Conservation (phyloP, 331 rosid species). For the Ulmus americana region DNA sequence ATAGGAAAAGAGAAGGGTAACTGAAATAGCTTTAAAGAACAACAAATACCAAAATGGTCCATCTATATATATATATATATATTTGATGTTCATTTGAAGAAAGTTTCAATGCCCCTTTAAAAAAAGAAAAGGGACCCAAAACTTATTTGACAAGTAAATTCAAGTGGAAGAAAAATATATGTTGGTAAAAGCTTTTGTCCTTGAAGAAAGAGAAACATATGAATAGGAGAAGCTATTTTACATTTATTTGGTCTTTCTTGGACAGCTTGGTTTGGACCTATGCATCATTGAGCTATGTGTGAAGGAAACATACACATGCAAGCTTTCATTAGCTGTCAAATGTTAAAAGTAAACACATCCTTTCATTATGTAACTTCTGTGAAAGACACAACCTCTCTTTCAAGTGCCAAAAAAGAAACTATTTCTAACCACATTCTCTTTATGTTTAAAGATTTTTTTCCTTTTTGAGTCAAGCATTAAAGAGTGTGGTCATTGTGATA, state of each 20-base stretch:
- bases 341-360: slow-evolving; percentile 10
- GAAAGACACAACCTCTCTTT: slow-evolving; percentile 14
- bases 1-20: no score
- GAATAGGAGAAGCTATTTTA: neutral
- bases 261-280: slow-evolving; percentile 1
- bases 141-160: neutral
- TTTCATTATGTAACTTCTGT: slow-evolving; percentile 23
- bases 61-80: no score
- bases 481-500: neutral
- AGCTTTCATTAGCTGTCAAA: slow-evolving; percentile 19
- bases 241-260: neutral
- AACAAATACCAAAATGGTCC: no score
- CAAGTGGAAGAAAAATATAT: neutral
- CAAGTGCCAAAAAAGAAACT: neutral
- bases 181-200: neutral
- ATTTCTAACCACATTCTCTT: neutral
- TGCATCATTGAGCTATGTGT: slow-evolving; percentile 18
- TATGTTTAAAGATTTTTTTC: neutral
- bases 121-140: neutral
- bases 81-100: neutral
- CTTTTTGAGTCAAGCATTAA: slow-evolving; percentile 4
- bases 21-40: neutral
- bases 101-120: neutral
- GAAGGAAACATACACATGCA: slow-evolving; percentile 9
- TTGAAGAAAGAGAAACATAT: neutral